Evolutionary conservation across 2,329 filamentous ascomycete genomes (phyloP).

Genomic region (Fusarium udum): DNA sequence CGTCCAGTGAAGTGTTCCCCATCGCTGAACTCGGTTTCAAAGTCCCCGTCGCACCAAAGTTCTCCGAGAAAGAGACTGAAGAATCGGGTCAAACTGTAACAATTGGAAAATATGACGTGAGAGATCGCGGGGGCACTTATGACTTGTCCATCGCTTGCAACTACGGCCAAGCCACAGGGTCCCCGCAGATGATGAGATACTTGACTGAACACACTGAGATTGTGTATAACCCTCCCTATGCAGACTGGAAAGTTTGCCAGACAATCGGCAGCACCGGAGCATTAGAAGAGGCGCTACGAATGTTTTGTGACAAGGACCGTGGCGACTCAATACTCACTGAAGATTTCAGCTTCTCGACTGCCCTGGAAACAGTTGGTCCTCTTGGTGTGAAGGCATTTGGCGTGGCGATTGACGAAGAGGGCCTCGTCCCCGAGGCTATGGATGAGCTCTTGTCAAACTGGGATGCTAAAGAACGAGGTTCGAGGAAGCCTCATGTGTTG

Average conservation of each 20-base stretch:
- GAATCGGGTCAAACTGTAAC: constrained; percentile 67
- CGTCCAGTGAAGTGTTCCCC: constrained; percentile 92
- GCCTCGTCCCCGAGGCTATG: constrained; percentile 61
- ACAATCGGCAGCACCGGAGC: constrained; percentile 87
- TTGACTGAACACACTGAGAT: constrained; percentile 96
- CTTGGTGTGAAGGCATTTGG: constrained; percentile 63
- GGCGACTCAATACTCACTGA: constrained; percentile 86
- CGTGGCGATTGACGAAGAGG: constrained; percentile 62
- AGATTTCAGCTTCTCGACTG: constrained; percentile 88
- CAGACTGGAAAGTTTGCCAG: constrained; percentile 87
- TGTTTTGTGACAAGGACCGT: constrained; percentile 76
- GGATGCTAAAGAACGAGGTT: constrained; percentile 56
- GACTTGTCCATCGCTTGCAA: constrained; percentile 92
- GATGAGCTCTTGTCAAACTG: constrained; percentile 62
- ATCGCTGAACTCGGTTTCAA: constrained; percentile 80
- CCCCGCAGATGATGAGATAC: constrained; percentile 87
- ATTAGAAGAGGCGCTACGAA: constrained; percentile 83
- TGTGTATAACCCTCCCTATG: constrained; percentile 84
- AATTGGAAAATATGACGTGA: constrained; percentile 86
- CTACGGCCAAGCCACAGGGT: constrained; percentile 88
- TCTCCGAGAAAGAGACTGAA: constrained; percentile 74
- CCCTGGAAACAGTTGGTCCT: constrained; percentile 66
- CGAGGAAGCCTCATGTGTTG: constrained; percentile 62
- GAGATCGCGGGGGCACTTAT: constrained; percentile 61
- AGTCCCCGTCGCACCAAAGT: constrained; percentile 74